Evolutionary conservation across 345 rosid genomes (phyloP).

Genomic region (Linum lewisii): DNA sequence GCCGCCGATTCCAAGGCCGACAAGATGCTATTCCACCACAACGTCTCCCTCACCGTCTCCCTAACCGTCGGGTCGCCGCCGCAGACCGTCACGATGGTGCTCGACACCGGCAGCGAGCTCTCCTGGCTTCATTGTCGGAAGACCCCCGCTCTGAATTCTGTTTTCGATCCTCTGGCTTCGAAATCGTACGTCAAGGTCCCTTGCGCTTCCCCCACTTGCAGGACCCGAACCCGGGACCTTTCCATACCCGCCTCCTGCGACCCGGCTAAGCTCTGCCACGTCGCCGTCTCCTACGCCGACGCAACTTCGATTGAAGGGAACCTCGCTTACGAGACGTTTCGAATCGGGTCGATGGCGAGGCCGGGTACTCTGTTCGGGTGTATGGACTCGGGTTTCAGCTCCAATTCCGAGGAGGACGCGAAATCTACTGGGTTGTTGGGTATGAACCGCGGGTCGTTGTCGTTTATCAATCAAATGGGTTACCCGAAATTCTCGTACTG

Average conservation of each 20-base stretch:
- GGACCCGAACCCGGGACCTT: slow-evolving; percentile 56
- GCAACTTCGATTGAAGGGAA: slow-evolving; percentile 78
- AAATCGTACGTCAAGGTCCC: slow-evolving; percentile 51
- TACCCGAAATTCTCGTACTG: slow-evolving; percentile 83
- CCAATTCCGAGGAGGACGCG: slow-evolving; percentile 57
- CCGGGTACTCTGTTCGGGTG: slow-evolving; percentile 66
- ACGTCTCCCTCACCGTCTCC: slow-evolving; percentile 65
- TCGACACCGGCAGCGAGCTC: slow-evolving; percentile 92
- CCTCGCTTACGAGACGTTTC: slow-evolving; percentile 60
- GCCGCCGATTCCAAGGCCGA: slow-evolving; percentile 12
- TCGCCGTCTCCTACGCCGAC: slow-evolving; percentile 75
- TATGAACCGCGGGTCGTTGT: slow-evolving; percentile 85
- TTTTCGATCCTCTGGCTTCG: slow-evolving; percentile 57
- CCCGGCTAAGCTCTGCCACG: slow-evolving; percentile 62
- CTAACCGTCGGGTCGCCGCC: slow-evolving; percentile 83
- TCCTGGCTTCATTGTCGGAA: slow-evolving; percentile 85
- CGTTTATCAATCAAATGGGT: slow-evolving; percentile 72
- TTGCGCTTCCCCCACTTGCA: slow-evolving; percentile 65
- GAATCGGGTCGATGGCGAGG: slow-evolving; percentile 38
- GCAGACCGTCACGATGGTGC: slow-evolving; percentile 75
- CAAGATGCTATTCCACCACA: slow-evolving; percentile 77
- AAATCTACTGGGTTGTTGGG: slow-evolving; percentile 74
- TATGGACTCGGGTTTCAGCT: slow-evolving; percentile 64
- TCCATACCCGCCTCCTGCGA: slow-evolving; percentile 81
- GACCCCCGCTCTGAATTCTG: slow-evolving; percentile 19